Evolutionary conservation across 2,329 filamentous ascomycete genomes (phyloP), one percentile per base, ranked within the genome.

Genomic region (Pseudocercospora pini-densiflorae): DNA sequence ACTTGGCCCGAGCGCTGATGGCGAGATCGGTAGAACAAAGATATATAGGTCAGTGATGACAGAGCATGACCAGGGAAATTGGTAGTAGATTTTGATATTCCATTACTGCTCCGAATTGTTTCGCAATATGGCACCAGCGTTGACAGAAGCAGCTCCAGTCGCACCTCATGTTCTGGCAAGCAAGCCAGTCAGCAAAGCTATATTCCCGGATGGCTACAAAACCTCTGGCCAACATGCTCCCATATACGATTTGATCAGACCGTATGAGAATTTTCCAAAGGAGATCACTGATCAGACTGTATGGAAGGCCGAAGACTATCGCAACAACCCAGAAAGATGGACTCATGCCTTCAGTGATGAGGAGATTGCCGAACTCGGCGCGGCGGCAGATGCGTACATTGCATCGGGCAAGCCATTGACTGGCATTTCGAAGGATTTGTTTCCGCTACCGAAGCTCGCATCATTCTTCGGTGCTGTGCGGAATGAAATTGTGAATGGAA

Each of bases 221-320:
- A 90, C 89, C 21, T 86, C 90, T 0, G 92, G 92, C 43, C 92
- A 94, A 77, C 89, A 92, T 72, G 83, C 87, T 24, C 92, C 92
- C 1, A 78, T 91, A 36, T 90, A 89, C 74, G 83, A 88, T 33
- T 80, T 84, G 7, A 79, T 94, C 21, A 82, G 80, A 49, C 87
- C 90, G 0, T 94, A 92, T 77, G 82, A 85, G 0, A 84, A 85
- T 19, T 94, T 94, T 74, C 92, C 92, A 54, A 87, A 87, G 66
- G 80, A 89, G 67, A 92, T 94, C 76, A 83, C 84, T 0, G 91
- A 91, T 14, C 86, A 87, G 0, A 94, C 91, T 0, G 87, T 92
- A 24, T 95, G 92, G 92, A 83, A 85, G 61, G 84, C 85, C 3
- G 85, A 88, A 29, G 89, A 92, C 47, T 92, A 89, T 74, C 82